A percentile compares a stretch with the other conserved stretches of the same genome.
Evolutionary conservation across 208 protist genomes (phyloP).

Genomic region (Leptomonas pyrrhocoris): DNA sequence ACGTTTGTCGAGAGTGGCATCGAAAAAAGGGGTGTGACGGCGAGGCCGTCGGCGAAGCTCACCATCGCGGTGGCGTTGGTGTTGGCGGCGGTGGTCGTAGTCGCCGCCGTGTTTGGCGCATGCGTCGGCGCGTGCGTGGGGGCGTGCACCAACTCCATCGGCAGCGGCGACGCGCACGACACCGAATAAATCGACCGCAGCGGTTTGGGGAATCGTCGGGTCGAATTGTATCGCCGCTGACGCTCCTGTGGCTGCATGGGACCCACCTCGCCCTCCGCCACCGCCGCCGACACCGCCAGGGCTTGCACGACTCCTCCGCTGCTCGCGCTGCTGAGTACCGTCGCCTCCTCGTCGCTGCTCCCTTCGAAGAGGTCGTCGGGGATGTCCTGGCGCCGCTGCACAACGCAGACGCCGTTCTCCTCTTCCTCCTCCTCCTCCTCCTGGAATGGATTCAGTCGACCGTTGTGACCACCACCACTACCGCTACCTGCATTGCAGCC

Average conservation of each 20-base stretch:
- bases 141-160: not conserved
- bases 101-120: not conserved
- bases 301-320: not conserved
- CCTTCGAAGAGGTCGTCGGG: too few species aligned
- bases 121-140: not conserved
- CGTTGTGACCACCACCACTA: too few species aligned
- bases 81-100: not conserved
- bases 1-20: not conserved
- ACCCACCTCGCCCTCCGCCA: too few species aligned
- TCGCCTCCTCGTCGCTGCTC: too few species aligned
- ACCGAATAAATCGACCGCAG: not conserved
- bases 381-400: too few species aligned
- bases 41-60: slow-evolving; percentile 8
- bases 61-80: not conserved
- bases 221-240: slow-evolving; percentile 1
- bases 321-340: slow-evolving; percentile 15
- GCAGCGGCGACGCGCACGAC: not conserved
- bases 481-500: too few species aligned
- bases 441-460: too few species aligned
- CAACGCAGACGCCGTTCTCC: too few species aligned
- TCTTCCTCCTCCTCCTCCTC: too few species aligned
- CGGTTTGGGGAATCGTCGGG: not conserved
- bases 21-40: not conserved
- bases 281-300: too few species aligned
- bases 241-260: not conserved